These are phyloP conservation scores for Scedosporium boydii DNA, from an alignment of 2,329 filamentous ascomycete species.

Conservation along the genomic window DNA sequence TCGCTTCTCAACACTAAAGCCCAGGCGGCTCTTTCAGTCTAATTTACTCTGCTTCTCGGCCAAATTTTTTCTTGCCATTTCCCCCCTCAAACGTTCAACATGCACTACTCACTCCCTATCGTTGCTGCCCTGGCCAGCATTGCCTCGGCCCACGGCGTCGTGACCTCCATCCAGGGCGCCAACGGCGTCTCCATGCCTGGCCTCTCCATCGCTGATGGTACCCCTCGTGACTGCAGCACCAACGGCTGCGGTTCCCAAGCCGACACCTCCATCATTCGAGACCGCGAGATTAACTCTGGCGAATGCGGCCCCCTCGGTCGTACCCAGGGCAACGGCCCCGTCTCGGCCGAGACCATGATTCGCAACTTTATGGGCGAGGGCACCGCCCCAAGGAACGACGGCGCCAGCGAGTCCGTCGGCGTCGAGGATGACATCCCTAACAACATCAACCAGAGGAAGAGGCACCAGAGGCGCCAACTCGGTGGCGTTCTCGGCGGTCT, in stretches of 20 bases:
- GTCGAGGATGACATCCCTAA: slow-evolving; percentile 31
- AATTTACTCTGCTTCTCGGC: neutral
- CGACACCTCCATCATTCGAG: slow-evolving; percentile 61
- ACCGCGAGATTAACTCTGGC: slow-evolving; percentile 44
- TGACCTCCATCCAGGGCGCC: slow-evolving; percentile 45
- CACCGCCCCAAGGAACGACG: slow-evolving; percentile 21
- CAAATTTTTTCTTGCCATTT: neutral
- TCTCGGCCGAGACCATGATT: slow-evolving; percentile 48
- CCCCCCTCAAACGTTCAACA: neutral
- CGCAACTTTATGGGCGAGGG: slow-evolving; percentile 48
- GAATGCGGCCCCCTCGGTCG: slow-evolving; percentile 51
- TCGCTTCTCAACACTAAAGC: neutral
- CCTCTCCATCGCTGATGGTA: slow-evolving; percentile 49
- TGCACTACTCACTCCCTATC: slow-evolving; percentile 22
- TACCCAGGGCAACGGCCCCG: slow-evolving; percentile 48
- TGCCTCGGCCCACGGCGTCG: slow-evolving; percentile 48
- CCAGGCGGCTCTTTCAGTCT: neutral
- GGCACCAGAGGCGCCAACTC: slow-evolving; percentile 11
- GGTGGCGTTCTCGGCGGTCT: slow-evolving; percentile 11
- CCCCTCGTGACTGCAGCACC: slow-evolving; percentile 55
- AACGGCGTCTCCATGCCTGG: slow-evolving; percentile 56
- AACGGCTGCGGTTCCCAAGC: slow-evolving; percentile 55
- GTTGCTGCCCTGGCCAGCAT: slow-evolving; percentile 29
- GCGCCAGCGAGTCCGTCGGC: slow-evolving; percentile 27
- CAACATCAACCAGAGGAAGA: slow-evolving; percentile 1